Conservation (phyloP, 2,329 filamentous ascomycete genomes). For the Neonectria neomacrospora region DNA sequence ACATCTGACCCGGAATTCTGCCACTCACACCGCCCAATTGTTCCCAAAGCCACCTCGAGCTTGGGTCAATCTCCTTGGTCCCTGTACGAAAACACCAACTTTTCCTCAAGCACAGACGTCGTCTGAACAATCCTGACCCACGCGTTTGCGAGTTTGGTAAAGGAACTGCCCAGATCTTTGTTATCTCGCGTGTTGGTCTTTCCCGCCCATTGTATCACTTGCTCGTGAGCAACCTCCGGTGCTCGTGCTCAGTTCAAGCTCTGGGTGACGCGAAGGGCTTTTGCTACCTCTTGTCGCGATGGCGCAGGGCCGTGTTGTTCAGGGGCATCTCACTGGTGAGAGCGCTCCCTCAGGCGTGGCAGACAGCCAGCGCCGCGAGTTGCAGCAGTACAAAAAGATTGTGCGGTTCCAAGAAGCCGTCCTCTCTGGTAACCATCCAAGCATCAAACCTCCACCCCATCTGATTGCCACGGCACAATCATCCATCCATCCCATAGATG, state of each 20-base stretch:
- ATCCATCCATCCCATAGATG: constrained; percentile 37
- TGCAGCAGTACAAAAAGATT: constrained; percentile 81
- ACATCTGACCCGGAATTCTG: constrained; percentile 33
- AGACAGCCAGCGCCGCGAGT: constrained; percentile 65
- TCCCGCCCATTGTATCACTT: constrained; percentile 27
- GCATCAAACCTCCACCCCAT: constrained; percentile 65
- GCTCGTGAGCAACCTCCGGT: constrained; percentile 23
- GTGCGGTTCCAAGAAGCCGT: constrained; percentile 83
- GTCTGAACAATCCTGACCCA: constrained; percentile 29
- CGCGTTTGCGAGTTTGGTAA: constrained; percentile 19
- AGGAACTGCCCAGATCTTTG: constrained; percentile 24
- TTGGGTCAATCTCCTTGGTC: constrained; percentile 12
- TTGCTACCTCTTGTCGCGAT: constrained; percentile 40
- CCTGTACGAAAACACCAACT: constrained; percentile 2
- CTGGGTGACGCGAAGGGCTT: constrained; percentile 38
- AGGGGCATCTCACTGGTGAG: constrained; percentile 30
- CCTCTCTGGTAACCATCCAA: constrained; percentile 78
- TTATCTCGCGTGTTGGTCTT: constrained; percentile 26
- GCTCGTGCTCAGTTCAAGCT: constrained; percentile 28
- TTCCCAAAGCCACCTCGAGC: constrained; percentile 20
- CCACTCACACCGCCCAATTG: constrained; percentile 48
- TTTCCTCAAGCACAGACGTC: constrained; percentile 31
- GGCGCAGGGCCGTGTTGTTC: constrained; percentile 41
- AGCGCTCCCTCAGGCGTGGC: constrained; percentile 46
- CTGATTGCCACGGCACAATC: constrained; percentile 43